Percentiles rank a stretch among this genome's conserved stretches.
Evolutionary conservation across 768 basidiomycete genomes (phyloP).

Genomic region (Lactarius hengduanensis): DNA sequence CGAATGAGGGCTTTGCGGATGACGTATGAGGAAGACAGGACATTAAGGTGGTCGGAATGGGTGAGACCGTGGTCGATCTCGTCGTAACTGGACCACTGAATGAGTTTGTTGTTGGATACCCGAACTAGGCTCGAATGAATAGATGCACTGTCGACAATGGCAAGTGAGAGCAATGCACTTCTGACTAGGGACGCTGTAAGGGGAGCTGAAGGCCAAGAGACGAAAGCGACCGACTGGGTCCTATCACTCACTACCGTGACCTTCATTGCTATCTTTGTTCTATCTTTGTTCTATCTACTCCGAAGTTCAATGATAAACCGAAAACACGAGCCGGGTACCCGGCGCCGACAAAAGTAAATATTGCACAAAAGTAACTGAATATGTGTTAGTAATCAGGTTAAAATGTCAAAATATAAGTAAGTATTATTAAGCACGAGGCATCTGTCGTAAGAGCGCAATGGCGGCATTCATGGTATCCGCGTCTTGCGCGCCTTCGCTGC

Average conservation of each 20-base stretch:
- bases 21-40: slow-evolving; percentile 79
- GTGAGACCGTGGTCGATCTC: slow-evolving; percentile 75
- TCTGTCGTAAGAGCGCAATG: slow-evolving; percentile 28
- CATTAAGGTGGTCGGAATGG: slow-evolving; percentile 45
- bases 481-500: neutral
- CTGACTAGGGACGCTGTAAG: slow-evolving; percentile 49
- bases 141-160: slow-evolving; percentile 32
- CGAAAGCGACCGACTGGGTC: slow-evolving; percentile 18
- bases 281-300: neutral
- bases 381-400: neutral
- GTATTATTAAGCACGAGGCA: slow-evolving; percentile 21
- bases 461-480: slow-evolving; percentile 27
- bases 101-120: slow-evolving; percentile 34
- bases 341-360: neutral
- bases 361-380: neutral
- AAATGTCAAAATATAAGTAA: neutral
- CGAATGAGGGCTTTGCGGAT: slow-evolving; percentile 93
- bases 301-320: neutral
- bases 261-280: neutral
- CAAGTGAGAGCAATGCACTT: slow-evolving; percentile 37
- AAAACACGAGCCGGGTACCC: neutral
- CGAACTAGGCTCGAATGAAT: slow-evolving; percentile 28
- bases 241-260: neutral
- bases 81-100: slow-evolving; percentile 92
- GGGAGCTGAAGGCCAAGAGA: slow-evolving; percentile 51